phyloP scores from a whole-genome alignment of 805 yeast genomes.

The Wickerhamiella parazyma region DNA sequence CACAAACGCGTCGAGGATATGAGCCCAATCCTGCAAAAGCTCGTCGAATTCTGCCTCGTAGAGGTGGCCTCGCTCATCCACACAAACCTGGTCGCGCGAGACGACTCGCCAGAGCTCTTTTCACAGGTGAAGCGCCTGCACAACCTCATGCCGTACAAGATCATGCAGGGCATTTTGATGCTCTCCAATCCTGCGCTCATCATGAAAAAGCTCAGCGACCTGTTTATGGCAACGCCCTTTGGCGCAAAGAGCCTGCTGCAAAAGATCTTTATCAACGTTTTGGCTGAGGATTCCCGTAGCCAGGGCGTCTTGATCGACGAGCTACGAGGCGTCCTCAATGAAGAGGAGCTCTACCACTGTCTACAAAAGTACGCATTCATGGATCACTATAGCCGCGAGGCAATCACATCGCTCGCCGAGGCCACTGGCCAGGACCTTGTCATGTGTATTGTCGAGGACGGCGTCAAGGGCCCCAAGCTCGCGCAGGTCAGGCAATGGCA shows the following conservation, averaged over 20 bases:
- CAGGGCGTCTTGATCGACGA: constrained; percentile 41
- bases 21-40: constrained; percentile 52
- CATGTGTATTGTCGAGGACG: constrained; percentile 14
- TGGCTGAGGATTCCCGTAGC: constrained; percentile 60
- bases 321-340: constrained; percentile 30
- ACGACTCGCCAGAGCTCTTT: constrained; percentile 63
- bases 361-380: constrained; percentile 17
- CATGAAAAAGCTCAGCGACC: constrained; percentile 63
- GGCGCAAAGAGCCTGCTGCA: constrained; percentile 59
- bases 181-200: constrained; percentile 81
- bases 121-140: constrained; percentile 61
- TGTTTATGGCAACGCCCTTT: constrained; percentile 69
- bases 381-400: constrained; percentile 19
- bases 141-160: constrained; percentile 60
- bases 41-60: constrained; percentile 70
- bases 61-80: constrained; percentile 77
- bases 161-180: constrained; percentile 62
- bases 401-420: constrained; percentile 21
- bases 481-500: constrained; percentile 23
- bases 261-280: constrained; percentile 53
- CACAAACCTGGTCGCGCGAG: constrained; percentile 67
- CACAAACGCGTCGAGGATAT: constrained; percentile 41
- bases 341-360: constrained; percentile 17
- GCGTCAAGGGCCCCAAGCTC: background rate
- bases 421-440: constrained; percentile 16